Evolutionary conservation across 441 rosid genomes (phyloP).

Genomic region (Omphalea diandra): DNA sequence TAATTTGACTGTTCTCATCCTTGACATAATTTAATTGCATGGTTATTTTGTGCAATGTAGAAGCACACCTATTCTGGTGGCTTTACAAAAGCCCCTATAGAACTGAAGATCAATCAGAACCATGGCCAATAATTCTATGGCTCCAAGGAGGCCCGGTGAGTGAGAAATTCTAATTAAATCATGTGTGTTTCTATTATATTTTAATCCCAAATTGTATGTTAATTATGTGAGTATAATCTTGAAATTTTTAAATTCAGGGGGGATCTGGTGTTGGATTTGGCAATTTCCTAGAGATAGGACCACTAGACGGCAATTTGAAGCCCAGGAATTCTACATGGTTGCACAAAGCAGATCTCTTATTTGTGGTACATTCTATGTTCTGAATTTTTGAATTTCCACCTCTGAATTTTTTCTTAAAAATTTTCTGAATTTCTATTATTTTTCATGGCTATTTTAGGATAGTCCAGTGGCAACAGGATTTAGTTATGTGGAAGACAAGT

Average conservation of each 20-base stretch:
- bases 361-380: slow-evolving; percentile 26
- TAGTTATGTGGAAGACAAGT: slow-evolving; percentile 40
- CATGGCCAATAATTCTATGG: slow-evolving; percentile 45
- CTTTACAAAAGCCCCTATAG: slow-evolving; percentile 41
- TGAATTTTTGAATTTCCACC: not conserved
- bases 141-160: slow-evolving; percentile 49
- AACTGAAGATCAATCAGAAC: slow-evolving; percentile 31
- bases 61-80: slow-evolving; percentile 48
- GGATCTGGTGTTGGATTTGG: slow-evolving; percentile 37
- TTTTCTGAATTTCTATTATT: not conserved
- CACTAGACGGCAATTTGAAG: slow-evolving; percentile 33
- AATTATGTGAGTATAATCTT: not conserved
- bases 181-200: not conserved
- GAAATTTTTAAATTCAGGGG: slow-evolving; percentile 27
- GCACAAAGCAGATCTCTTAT: slow-evolving; percentile 41
- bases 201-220: no score
- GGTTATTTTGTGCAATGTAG: slow-evolving; percentile 5
- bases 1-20: no score
- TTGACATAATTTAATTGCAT: not conserved
- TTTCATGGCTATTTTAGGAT: slow-evolving; percentile 30
- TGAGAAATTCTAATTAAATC: not conserved
- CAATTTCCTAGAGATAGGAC: slow-evolving; percentile 44
- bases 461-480: slow-evolving; percentile 50
- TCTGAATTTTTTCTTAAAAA: not conserved
- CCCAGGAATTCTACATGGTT: slow-evolving; percentile 46